Base-by-base conservation (phyloP, 345 rosid genomes). In the Sonneratia caseolaris region DNA sequence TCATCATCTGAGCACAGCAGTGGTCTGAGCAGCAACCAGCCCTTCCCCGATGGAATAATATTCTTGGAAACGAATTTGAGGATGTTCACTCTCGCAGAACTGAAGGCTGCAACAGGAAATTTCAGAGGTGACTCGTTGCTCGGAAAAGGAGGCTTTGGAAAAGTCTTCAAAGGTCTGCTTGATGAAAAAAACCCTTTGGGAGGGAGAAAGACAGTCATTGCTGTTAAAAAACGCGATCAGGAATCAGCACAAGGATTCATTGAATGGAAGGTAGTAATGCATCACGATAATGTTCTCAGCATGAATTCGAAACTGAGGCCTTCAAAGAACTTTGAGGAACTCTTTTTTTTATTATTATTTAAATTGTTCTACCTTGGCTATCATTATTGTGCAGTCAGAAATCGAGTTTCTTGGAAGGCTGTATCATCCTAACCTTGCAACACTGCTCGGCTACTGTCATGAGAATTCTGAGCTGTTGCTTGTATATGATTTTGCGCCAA, bases 71-170 rank as follows among this genome's bases (percentile, higher is more conserved):
- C 74, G 6, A 45, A 64, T 22, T 15, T 62, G 49, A 40, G 47
- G 55, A 27, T 21, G 4, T 72, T 72, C 74, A 62, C 68, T 45
- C 53, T 59, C 18, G 37, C 68, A 15, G 53, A 71, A 45, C 19
- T 71, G 19, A 59, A 22, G 37, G 21, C 47, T 21, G 68, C 74
- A 27, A 71, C 74, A 14, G 42, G 56, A 37, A 40, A 72, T 64
- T 72, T 72, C 53, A 7, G 68, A 5, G 15, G 15, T 4, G 68
- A 64, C 62, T 21, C 74, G 32, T 37, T 61, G 8, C 74, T 71
- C 24, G 74, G 74, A 24, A 68, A 71, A 45, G 74, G 74, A 62
- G 74, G 74, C 27, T 72, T 59, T 22, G 68, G 74, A 5, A 5
- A 16, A 48, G 68, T 72, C 40, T 72, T 2, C 57, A 72, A 59